phyloP scores from a whole-genome alignment of 2,329 filamentous ascomycete species.

The Penicillium sp. region DNA sequence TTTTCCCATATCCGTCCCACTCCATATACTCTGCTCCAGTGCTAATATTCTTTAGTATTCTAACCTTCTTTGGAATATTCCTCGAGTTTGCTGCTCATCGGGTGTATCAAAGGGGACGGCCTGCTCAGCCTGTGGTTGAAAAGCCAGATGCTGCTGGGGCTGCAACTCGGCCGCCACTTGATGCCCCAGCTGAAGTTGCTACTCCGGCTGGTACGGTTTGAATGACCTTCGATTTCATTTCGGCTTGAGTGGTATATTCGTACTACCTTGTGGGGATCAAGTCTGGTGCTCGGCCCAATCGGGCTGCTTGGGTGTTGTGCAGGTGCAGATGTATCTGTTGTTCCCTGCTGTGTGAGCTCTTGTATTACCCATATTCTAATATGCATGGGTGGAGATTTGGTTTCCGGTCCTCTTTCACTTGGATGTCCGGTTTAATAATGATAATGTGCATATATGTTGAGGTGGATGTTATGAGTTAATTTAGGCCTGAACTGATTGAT shows the following conservation, averaged over 20 bases:
- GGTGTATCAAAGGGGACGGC: slow-evolving; percentile 29
- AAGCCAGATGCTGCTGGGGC: slow-evolving; percentile 17
- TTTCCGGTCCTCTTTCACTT: background rate
- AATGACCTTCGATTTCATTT: background rate
- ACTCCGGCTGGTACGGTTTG: background rate
- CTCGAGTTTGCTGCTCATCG: slow-evolving; percentile 39
- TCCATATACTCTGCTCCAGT: background rate
- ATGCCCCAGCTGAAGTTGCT: slow-evolving; percentile 14
- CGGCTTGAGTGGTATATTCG: background rate
- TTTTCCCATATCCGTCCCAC: background rate
- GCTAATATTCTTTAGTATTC: slow-evolving; percentile 35
- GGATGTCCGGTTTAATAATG: background rate
- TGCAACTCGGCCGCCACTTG: slow-evolving; percentile 15
- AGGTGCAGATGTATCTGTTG: background rate
- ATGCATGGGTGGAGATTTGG: background rate
- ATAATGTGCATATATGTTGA: background rate
- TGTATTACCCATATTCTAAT: background rate
- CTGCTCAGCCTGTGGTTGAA: slow-evolving; percentile 16
- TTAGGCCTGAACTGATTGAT: no score
- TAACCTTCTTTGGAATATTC: slow-evolving; percentile 40
- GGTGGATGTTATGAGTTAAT: no score
- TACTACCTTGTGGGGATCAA: background rate
- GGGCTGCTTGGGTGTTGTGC: background rate
- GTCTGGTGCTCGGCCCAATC: background rate
- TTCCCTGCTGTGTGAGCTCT: background rate